Conservation (phyloP, 768 basidiomycete genomes). For the Gloeostereum incarnatum region DNA sequence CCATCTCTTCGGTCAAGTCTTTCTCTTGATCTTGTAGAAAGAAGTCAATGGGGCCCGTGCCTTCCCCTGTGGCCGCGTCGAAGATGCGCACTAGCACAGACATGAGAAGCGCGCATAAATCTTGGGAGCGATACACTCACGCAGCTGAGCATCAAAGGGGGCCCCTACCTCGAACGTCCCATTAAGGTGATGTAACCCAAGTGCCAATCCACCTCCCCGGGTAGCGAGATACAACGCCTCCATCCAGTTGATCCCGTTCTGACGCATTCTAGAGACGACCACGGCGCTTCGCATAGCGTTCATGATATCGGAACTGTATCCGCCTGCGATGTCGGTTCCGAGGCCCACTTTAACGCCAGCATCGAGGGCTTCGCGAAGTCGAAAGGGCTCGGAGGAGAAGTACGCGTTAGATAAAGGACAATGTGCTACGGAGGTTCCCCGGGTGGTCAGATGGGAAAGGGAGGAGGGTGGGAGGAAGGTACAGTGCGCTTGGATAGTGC, state of each 20-base stretch:
- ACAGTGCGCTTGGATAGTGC: conserved; percentile 82
- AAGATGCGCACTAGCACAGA: conserved; percentile 33
- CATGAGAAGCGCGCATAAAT: conserved; percentile 2
- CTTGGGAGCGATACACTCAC: conserved; percentile 41
- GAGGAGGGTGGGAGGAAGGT: conserved; percentile 58
- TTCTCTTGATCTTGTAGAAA: conserved; percentile 33
- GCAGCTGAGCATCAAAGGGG: conserved; percentile 68
- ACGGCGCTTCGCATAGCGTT: conserved; percentile 76
- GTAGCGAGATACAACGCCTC: conserved; percentile 79
- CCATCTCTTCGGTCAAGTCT: conserved; percentile 33
- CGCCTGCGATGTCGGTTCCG: conserved; percentile 82
- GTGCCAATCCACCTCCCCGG: conserved; percentile 62
- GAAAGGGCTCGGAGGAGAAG: conserved; percentile 68
- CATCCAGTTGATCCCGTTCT: conserved; percentile 69
- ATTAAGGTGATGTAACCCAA: conserved; percentile 40
- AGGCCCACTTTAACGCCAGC: conserved; percentile 63
- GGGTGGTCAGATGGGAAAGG: conserved; percentile 36
- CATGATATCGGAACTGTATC: conserved; percentile 76
- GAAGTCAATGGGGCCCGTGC: conserved; percentile 64
- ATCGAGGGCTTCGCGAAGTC: conserved; percentile 60
- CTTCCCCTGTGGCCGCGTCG: conserved; percentile 26
- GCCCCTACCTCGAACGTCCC: conserved; percentile 52
- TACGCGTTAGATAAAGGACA: conserved; percentile 88
- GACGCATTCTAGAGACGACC: conserved; percentile 55
- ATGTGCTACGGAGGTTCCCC: conserved; percentile 64